Evolutionary conservation across 306 rosid species (phyloP).

Genomic region (Castanopsis chinensis): DNA sequence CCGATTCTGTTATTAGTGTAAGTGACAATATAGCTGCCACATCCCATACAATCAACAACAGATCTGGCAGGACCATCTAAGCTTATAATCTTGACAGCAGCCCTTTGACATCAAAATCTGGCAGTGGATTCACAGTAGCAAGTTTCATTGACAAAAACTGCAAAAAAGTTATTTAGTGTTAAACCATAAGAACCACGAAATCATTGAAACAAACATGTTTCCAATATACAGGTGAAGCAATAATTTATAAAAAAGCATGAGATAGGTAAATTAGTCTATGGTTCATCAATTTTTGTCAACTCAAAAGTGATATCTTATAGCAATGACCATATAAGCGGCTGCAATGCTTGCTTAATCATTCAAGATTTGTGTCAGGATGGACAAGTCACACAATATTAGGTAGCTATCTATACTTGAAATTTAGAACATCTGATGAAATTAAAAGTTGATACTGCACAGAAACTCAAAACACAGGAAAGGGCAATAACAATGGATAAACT

Average conservation of each 20-base stretch:
- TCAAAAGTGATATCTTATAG: slow-evolving; percentile 14
- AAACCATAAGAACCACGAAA: neutral
- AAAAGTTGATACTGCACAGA: neutral
- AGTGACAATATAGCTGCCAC: too few relatives aligned
- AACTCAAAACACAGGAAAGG: slow-evolving; percentile 8
- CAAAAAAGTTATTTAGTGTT: neutral
- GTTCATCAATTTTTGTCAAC: neutral
- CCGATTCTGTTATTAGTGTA: too few relatives aligned
- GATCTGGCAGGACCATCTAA: too few relatives aligned
- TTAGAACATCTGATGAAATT: neutral
- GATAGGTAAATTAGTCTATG: neutral
- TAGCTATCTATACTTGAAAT: neutral
- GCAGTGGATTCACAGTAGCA: slow-evolving; percentile 84
- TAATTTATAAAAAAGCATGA: neutral
- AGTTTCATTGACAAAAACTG: slow-evolving; percentile 99
- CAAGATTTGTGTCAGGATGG: neutral
- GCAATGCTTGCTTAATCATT: neutral
- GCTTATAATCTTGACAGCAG: slow-evolving; percentile 63
- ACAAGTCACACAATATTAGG: neutral
- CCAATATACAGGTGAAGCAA: neutral
- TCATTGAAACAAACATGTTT: slow-evolving; percentile 1
- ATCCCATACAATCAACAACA: too few relatives aligned
- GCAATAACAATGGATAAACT: slow-evolving; percentile 5
- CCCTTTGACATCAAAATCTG: slow-evolving; percentile 76
- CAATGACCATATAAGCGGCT: neutral